Conservation (phyloP, 2,329 filamentous ascomycete species). For the Scolecobasidium constrictum region DNA sequence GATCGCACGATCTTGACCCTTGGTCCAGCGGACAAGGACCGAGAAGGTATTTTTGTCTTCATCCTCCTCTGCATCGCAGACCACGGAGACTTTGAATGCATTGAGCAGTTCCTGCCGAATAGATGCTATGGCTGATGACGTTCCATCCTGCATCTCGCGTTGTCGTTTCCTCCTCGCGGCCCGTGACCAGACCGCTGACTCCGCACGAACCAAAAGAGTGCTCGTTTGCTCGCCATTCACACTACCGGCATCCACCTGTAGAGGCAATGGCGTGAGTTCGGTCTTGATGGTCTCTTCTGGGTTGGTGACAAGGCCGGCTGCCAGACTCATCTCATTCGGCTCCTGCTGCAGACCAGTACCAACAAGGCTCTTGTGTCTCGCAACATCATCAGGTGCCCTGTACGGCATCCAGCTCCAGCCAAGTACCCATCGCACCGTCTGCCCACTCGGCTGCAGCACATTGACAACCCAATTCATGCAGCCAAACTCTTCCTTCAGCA, state of each 20-base stretch:
- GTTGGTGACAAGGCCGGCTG: slow-evolving; percentile 39
- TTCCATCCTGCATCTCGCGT: slow-evolving; percentile 19
- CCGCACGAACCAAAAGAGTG: slow-evolving; percentile 51
- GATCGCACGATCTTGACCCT: slow-evolving; percentile 59
- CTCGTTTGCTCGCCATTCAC: slow-evolving; percentile 45
- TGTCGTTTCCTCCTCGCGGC: slow-evolving; percentile 55
- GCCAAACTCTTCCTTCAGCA: slow-evolving; percentile 39
- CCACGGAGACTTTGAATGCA: too few species aligned
- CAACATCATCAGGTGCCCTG: background rate
- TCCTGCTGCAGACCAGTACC: slow-evolving; percentile 33
- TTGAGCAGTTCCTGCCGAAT: too few species aligned
- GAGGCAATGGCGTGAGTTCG: slow-evolving; percentile 25
- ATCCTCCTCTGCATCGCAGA: too few species aligned
- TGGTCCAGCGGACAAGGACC: slow-evolving; percentile 54
- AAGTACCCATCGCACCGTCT: slow-evolving; percentile 76
- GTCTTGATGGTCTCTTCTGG: slow-evolving; percentile 19
- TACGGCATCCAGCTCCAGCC: slow-evolving; percentile 69
- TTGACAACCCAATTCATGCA: slow-evolving; percentile 75
- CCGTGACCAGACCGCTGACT: slow-evolving; percentile 69
- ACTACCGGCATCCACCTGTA: slow-evolving; percentile 42
- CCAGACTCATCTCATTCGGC: slow-evolving; percentile 46
- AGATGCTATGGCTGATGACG: too few species aligned
- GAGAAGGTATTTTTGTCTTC: too few species aligned
- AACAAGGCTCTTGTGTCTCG: background rate
- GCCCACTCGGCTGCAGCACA: slow-evolving; percentile 64